Conservation (phyloP, 164 flowering plant genomes). For the Liriodendron chinense region DNA sequence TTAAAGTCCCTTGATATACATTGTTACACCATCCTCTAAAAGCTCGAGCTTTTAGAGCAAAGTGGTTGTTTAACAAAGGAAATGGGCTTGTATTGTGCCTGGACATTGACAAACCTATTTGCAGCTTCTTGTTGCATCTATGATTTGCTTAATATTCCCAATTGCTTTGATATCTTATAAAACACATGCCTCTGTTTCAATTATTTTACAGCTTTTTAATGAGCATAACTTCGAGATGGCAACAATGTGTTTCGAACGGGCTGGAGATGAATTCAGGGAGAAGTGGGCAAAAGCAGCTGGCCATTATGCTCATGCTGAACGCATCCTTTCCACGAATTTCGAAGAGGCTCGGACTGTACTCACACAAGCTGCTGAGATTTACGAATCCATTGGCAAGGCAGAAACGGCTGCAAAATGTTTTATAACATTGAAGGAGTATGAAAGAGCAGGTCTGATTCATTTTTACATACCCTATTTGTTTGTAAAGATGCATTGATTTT, state of each 20-base stretch:
- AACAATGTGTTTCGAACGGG: conserved; percentile 72
- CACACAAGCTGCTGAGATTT: conserved; percentile 61
- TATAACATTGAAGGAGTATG: conserved; percentile 41
- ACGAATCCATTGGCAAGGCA: conserved; percentile 51
- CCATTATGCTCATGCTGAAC: conserved; percentile 48
- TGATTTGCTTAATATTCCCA: background rate
- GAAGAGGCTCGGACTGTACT: conserved; percentile 31
- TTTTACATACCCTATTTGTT: background rate
- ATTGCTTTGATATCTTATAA: background rate
- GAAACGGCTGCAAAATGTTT: conserved; percentile 69
- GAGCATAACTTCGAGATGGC: conserved; percentile 74
- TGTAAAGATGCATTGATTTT: background rate
- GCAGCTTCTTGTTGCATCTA: background rate
- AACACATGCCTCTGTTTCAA: background rate
- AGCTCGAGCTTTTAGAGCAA: no score
- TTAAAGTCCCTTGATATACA: no score
- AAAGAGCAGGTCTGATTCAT: conserved; percentile 48
- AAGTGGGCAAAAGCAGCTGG: conserved; percentile 58
- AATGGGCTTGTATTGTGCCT: background rate
- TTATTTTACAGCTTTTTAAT: conserved; percentile 42
- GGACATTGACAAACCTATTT: background rate
- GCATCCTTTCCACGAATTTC: conserved; percentile 35
- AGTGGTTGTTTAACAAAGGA: no score
- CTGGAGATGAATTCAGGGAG: conserved; percentile 53
- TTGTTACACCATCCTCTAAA: no score